Percentiles rank a stretch among this genome's conserved stretches.
Conservation (phyloP, 306 rosid genomes). For the Prunus persica region Prunus_persica_NCBIv2 NC_034013.1:5862501-5863000, state of each 20-base stretch:
- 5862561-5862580: too few species aligned
- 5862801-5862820: constrained; percentile 67
- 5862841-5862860: constrained; percentile 77
- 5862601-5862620: not conserved
- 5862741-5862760: constrained; percentile 92
- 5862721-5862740: constrained; percentile 74
- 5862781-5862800: constrained; percentile 52
- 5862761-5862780: constrained; percentile 88
- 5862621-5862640: not conserved
- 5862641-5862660: constrained; percentile 48
- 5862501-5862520: not conserved
- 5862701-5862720: constrained; percentile 63
- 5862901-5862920: constrained; percentile 34
- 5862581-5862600: not conserved
- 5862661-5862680: constrained; percentile 86
- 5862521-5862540: not conserved
- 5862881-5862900: constrained; percentile 39
- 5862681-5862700: constrained; percentile 84
- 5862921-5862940: constrained; percentile 37
- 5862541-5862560: not conserved
- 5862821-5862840: constrained; percentile 82
- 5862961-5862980: constrained; percentile 54
- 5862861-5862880: constrained; percentile 48
- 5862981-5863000: constrained; percentile 68
- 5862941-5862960: constrained; percentile 51